phyloP scores from a whole-genome alignment of 495 filamentous ascomycete species.

The Lepraria neglecta region DNA sequence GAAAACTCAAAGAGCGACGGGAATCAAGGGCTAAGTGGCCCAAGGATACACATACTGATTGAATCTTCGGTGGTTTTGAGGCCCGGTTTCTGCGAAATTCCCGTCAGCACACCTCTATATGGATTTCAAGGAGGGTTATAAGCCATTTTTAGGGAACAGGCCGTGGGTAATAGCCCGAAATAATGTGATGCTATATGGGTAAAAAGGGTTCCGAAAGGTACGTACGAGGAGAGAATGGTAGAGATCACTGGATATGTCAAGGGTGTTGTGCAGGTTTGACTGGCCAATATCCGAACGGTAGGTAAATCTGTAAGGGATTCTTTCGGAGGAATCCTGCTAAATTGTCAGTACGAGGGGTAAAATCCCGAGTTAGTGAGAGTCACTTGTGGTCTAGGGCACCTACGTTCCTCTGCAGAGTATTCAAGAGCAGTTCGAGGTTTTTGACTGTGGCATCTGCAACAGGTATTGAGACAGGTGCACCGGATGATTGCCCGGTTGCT shows the following conservation, averaged over 20 bases:
- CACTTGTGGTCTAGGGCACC: constrained; percentile 34
- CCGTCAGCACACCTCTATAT: too few species aligned
- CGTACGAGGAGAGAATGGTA: constrained; percentile 59
- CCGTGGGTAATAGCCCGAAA: too few species aligned
- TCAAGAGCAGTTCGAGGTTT: constrained; percentile 86
- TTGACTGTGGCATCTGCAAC: constrained; percentile 80
- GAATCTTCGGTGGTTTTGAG: constrained; percentile 63
- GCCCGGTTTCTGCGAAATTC: constrained; percentile 6
- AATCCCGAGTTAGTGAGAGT: constrained; percentile 10
- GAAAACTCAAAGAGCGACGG: too few species aligned
- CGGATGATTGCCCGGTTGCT: constrained; percentile 61
- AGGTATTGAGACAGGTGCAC: constrained; percentile 69
- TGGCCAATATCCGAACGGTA: constrained; percentile 49
- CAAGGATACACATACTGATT: constrained; percentile 40
- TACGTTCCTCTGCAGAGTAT: constrained; percentile 78
- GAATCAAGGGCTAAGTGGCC: too few species aligned
- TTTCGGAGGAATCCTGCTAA: constrained; percentile 62
- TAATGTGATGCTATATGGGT: too few species aligned
- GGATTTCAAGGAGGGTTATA: too few species aligned
- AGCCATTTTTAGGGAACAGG: too few species aligned
- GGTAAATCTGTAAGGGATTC: constrained; percentile 83
- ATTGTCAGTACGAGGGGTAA: constrained; percentile 7
- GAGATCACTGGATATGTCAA: constrained; percentile 62
- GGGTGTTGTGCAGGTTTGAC: constrained; percentile 46
- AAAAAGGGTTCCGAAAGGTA: constrained; percentile 42